Percentiles rank a stretch among this genome's conserved stretches.
Evolutionary conservation across 225 moss, liverwort and hornwort genomes (phyloP).

Genomic region (Physcomitrium patens): DNA sequence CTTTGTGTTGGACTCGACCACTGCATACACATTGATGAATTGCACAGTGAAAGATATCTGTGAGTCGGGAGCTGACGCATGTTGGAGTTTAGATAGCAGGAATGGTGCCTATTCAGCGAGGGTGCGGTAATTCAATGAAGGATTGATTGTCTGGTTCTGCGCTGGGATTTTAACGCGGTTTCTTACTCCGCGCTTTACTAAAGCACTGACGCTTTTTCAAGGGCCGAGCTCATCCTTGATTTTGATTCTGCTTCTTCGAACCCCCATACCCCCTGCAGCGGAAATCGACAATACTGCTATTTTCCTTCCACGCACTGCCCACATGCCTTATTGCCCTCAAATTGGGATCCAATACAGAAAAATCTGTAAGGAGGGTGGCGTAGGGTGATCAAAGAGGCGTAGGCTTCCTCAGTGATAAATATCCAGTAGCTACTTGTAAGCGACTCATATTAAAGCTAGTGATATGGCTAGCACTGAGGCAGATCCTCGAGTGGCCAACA

Average conservation of each 20-base stretch:
- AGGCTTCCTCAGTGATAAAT: neutral
- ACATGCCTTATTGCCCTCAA: neutral
- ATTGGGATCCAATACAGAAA: slow-evolving; percentile 1
- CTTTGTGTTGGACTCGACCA: no score
- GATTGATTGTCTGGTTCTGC: neutral
- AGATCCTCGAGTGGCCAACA: neutral
- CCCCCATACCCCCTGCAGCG: neutral
- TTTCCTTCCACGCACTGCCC: neutral
- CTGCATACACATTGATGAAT: no score
- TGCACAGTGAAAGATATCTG: no score
- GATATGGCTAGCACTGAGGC: neutral
- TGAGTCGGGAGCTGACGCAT: neutral
- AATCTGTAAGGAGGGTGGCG: neutral
- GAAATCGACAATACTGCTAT: neutral
- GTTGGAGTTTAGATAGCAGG: neutral
- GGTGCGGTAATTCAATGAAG: neutral
- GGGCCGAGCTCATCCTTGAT: neutral
- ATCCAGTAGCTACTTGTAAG: neutral
- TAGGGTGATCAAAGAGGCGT: no score
- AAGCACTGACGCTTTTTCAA: neutral
- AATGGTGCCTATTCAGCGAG: neutral
- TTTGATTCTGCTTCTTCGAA: slow-evolving; percentile 7
- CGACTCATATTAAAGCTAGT: neutral
- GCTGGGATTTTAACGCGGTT: neutral
- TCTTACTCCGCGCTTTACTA: neutral